A percentile compares a stretch with the other conserved stretches of the same genome.
Evolutionary conservation across 2,329 filamentous ascomycete species (phyloP).

Genomic region (Arthrobotrys conoides): DNA sequence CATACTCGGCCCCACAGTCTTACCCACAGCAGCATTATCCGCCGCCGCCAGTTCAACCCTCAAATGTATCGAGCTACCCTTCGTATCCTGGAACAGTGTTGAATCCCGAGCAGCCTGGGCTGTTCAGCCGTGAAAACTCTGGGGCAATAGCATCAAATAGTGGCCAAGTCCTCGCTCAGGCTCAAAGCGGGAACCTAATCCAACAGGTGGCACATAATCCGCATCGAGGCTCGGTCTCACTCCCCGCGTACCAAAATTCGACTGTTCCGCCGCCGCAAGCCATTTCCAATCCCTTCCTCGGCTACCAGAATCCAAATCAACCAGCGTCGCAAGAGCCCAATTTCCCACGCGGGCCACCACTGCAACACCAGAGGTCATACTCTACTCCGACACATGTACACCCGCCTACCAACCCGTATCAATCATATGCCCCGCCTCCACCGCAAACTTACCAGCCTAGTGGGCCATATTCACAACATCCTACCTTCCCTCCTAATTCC

Average conservation of each 20-base stretch:
- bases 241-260: background rate
- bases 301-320: background rate
- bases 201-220: background rate
- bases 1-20: slow-evolving; percentile 2
- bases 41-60: slow-evolving; percentile 18
- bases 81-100: slow-evolving; percentile 49
- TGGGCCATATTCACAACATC: slow-evolving; percentile 16
- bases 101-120: slow-evolving; percentile 1
- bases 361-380: slow-evolving; percentile 19
- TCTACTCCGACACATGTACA: slow-evolving; percentile 11
- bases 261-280: background rate
- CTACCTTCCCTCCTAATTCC: slow-evolving; percentile 25
- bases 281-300: background rate
- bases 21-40: slow-evolving; percentile 45
- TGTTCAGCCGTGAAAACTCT: background rate
- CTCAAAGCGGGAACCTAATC: background rate
- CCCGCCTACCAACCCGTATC: background rate
- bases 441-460: slow-evolving; percentile 13
- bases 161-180: background rate
- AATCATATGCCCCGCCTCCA: slow-evolving; percentile 14
- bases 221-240: background rate
- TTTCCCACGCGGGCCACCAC: background rate
- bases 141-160: background rate
- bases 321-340: background rate
- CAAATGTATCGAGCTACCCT: slow-evolving; percentile 27